These are phyloP conservation scores for Fusarium paranaense DNA, from an alignment of 2,329 filamentous ascomycete genomes.

Conservation along the genomic window DNA sequence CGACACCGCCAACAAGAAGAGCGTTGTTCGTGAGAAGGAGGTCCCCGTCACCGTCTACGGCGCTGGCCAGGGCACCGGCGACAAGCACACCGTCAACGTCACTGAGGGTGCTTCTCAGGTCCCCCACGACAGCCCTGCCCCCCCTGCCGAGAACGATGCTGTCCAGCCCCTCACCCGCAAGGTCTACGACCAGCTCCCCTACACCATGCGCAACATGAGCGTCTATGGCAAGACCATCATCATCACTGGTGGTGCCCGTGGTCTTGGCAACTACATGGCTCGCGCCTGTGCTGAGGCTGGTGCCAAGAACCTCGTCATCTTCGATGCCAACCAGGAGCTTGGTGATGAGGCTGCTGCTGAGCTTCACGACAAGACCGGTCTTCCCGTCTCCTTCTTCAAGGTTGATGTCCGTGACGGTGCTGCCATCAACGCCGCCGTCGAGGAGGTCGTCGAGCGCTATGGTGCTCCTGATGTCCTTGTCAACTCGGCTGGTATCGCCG, in stretches of 20 bases:
- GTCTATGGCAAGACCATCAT: constrained; percentile 78
- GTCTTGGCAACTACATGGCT: constrained; percentile 83
- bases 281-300: constrained; percentile 81
- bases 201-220: constrained; percentile 76
- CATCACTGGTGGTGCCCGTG: constrained; percentile 80
- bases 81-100: constrained; percentile 68
- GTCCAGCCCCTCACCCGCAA: constrained; percentile 65
- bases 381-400: constrained; percentile 81
- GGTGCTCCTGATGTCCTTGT: constrained; percentile 80
- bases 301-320: constrained; percentile 78
- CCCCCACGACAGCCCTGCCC: constrained; percentile 54
- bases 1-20: constrained; percentile 59
- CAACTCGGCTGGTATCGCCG: constrained; percentile 83
- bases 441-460: constrained; percentile 73
- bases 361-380: constrained; percentile 77
- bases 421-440: constrained; percentile 77
- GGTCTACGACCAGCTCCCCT: constrained; percentile 68
- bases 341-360: constrained; percentile 77
- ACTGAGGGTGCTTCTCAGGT: constrained; percentile 55
- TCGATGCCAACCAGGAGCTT: constrained; percentile 81
- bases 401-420: constrained; percentile 80
- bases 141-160: constrained; percentile 58
- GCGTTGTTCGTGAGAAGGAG: constrained; percentile 68
- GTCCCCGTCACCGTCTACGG: constrained; percentile 67
- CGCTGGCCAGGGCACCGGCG: constrained; percentile 57